Evolutionary conservation across 116 monocot species (phyloP).

Genomic region (Phalaenopsis hybrid): DNA sequence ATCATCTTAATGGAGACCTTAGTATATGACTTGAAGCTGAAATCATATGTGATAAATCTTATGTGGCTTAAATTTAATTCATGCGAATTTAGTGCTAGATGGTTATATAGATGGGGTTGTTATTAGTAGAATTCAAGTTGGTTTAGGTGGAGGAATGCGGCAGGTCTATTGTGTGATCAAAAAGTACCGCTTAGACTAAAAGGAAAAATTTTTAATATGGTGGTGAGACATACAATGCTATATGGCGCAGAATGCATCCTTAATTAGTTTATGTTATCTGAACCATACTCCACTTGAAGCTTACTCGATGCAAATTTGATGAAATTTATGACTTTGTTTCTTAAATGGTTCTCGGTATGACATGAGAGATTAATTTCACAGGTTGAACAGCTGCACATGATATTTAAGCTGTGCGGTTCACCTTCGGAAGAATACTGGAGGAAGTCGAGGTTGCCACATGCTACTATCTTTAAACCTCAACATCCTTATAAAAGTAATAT

Average conservation of each 20-base stretch:
- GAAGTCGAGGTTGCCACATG: constrained; percentile 47
- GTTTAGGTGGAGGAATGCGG: no score
- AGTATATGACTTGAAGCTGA: no score
- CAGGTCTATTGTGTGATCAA: no score
- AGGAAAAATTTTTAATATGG: no score
- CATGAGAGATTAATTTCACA: constrained; percentile 12
- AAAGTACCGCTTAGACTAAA: no score
- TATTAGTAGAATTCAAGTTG: no score
- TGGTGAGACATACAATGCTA: no score
- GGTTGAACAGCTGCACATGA: constrained; percentile 61
- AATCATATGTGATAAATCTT: no score
- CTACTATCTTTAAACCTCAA: constrained; percentile 51
- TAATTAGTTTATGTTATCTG: background rate
- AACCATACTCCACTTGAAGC: background rate
- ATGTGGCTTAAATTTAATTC: no score
- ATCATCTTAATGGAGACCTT: no score
- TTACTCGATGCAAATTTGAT: background rate
- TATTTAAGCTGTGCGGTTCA: constrained; percentile 61
- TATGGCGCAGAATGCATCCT: background rate
- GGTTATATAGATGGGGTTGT: no score
- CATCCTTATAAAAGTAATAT: constrained; percentile 36
- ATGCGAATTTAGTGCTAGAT: background rate
- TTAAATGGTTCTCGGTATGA: background rate
- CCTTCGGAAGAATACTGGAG: constrained; percentile 53
- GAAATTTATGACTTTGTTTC: background rate